Evolutionary conservation across 257 asterid species (phyloP), one percentile per base, ranked within the genome.

Genomic region (Lycium ferocissimum): DNA sequence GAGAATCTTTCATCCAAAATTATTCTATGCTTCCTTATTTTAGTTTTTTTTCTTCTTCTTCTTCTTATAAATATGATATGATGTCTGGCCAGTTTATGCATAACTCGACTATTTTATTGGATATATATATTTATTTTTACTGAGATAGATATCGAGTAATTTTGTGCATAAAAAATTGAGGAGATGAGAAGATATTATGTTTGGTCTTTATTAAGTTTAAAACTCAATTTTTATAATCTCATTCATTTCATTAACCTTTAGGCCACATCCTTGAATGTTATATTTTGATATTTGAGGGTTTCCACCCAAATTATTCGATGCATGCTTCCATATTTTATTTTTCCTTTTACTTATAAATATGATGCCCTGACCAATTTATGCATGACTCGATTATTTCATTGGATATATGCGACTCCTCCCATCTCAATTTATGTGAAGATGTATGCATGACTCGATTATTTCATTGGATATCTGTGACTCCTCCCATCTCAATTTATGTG

Each of bases 1-100:
- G 79, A 83, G 91, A 85, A 89, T 89, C 90, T 86, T 49, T 26
- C 33, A 26, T 26, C 33, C 33, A 26, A 26, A 26, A 82, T 61
- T 53, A 70, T 82, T n/a, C 11, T 61, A 40, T 83, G 83, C 69
- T 72, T 45, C 11, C 49, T 17, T 70, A 38, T 70, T 70, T 69
- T 7, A 6, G 4, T 13, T 6, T 63, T 13, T 15, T 26, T 65
- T n/a, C n/a, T n/a, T n/a, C n/a, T n/a, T n/a, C n/a, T n/a, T n/a
- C n/a, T 5, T 11, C 17, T 63, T 20, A 1, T 6, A 18, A 54
- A 54, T 54, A 11, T 7, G 43, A 12, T 3, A 2, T 33, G 33
- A 26, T 26, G 33, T 40, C 6, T 11, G 11, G 35, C 33, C 0
- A 5, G 0, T 33, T 33, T 65, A 5, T 2, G 47, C 20, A 5